These are phyloP conservation scores for Aristolochia fimbriata DNA, from an alignment of 164 flowering plant genomes.

Conservation along the genomic window DNA sequence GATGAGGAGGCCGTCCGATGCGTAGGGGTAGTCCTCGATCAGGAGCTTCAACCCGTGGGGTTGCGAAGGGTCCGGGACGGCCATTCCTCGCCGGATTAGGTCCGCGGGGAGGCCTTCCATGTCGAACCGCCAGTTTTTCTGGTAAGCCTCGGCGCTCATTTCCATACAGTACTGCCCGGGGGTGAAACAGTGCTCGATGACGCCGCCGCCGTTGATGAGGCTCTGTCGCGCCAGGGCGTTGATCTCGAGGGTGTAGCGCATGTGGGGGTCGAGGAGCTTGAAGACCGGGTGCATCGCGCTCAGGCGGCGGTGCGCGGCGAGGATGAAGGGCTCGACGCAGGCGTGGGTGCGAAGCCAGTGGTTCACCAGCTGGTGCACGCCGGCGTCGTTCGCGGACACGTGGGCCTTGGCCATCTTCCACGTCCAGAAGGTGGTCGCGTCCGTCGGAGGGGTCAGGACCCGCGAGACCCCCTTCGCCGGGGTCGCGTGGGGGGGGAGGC, in stretches of 20 bases:
- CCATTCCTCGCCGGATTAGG: slow-evolving; percentile 90
- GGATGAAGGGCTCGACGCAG: slow-evolving; percentile 67
- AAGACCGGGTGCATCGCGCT: slow-evolving; percentile 92
- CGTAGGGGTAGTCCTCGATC: slow-evolving; percentile 87
- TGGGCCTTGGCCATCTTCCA: slow-evolving; percentile 96
- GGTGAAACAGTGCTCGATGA: slow-evolving; percentile 81
- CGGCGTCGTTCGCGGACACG: slow-evolving; percentile 88
- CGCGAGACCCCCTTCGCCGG: slow-evolving; percentile 45
- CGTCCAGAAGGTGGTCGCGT: slow-evolving; percentile 64
- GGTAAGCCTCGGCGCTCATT: slow-evolving; percentile 74
- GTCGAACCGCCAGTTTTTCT: slow-evolving; percentile 73
- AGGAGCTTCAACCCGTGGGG: slow-evolving; percentile 74
- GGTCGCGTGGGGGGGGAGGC: slow-evolving; percentile 46
- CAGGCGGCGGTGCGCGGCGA: slow-evolving; percentile 83
- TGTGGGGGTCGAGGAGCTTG: slow-evolving; percentile 94
- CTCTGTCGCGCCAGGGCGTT: slow-evolving; percentile 78
- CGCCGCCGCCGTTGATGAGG: slow-evolving; percentile 73
- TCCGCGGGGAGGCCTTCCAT: slow-evolving; percentile 77
- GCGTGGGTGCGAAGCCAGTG: slow-evolving; percentile 97
- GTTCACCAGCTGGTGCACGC: slow-evolving; percentile 79
- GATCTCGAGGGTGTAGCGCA: slow-evolving; percentile 87
- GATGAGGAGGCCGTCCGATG: slow-evolving; percentile 73
- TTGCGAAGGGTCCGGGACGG: slow-evolving; percentile 54
- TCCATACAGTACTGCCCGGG: slow-evolving; percentile 84
- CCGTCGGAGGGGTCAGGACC: slow-evolving; percentile 59